Base-by-base conservation (phyloP, 139 green algal species). In the Chlorella sorokiniana region DNA sequence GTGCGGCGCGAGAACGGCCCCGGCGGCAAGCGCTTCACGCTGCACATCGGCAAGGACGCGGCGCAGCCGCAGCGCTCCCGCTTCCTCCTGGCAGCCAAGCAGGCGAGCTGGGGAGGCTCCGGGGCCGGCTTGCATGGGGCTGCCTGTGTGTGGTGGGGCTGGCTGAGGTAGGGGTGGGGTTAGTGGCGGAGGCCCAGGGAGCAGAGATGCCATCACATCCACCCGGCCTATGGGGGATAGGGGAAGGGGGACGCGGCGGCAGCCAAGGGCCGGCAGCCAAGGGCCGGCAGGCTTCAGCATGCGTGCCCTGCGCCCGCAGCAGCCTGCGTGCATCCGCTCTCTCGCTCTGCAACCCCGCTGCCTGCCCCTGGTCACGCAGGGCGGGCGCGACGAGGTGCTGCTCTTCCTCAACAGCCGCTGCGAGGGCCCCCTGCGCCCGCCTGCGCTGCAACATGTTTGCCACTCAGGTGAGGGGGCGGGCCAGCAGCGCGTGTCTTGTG, bases 381-480 rank as follows among this genome's bases (percentile, higher is more conserved):
- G 48, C n/a, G 41, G 51, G 23, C 81, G 81, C 18, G 40, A 65
- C 71, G 69, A 80, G 18, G 27, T 74, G 22, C n/a, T 38, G 8
- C 52, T 86, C 33, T 86, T 69, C 76, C 45, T 83, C 52, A 86
- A 78, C 63, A 77, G 61, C 48, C 54, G 54, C 27, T 59, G 45
- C 23, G 56, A 67, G 51, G 84, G 70, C 31, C 37, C 68, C 78
- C 25, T 82, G 70, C n/a, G 84, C 70, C 4, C 62, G 61, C 25
- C 75, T 88, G 44, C 33, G 33, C 42, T 63, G 61, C 76, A 88
- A 84, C 65, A n/a, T 78, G 25, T 84, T 88, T 62, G 76, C 51
- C 76, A 85, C 84, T 4, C 78, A 82, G 64, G 61, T 51, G 23
- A 33, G 62, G 4, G 4, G 29, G n/a, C 0, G 52, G 7, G 1